phyloP scores from a whole-genome alignment of 495 filamentous ascomycete species.

The Neurospora sp. region DNA sequence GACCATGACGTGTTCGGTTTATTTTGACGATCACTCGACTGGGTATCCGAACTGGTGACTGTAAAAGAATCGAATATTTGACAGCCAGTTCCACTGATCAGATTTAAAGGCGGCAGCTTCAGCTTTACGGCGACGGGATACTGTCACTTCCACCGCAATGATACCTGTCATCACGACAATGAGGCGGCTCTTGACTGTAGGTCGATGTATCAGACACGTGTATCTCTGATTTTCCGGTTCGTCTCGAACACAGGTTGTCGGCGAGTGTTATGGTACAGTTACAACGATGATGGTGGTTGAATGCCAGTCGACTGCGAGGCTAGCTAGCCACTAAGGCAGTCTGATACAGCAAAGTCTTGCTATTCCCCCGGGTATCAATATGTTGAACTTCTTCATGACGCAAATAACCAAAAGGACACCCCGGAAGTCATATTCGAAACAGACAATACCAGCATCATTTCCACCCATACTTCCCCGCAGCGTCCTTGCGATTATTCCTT shows the following conservation, averaged over 20 bases:
- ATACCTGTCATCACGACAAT: neutral
- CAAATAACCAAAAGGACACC: neutral
- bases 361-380: neutral
- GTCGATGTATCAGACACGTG: neutral
- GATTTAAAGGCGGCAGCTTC: neutral
- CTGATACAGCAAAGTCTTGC: neutral
- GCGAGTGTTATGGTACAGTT: neutral
- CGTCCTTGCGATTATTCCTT: conserved; percentile 63
- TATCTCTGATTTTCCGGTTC: neutral
- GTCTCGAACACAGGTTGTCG: neutral
- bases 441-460: neutral
- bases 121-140: neutral
- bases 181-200: neutral
- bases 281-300: neutral
- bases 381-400: neutral
- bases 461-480: conserved; percentile 75
- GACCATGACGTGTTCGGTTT: too few species aligned
- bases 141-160: neutral
- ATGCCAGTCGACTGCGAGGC: neutral
- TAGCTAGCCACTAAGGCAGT: too few species aligned
- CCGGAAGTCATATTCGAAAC: conserved; percentile 15
- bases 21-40: too few species aligned
- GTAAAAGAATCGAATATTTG: neutral
- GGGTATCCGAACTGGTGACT: too few species aligned
- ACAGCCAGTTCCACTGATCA: neutral